Evolutionary conservation across 1,284 basidiomycete genomes (phyloP).

Genomic region (Porogramme epimiltina): DNA sequence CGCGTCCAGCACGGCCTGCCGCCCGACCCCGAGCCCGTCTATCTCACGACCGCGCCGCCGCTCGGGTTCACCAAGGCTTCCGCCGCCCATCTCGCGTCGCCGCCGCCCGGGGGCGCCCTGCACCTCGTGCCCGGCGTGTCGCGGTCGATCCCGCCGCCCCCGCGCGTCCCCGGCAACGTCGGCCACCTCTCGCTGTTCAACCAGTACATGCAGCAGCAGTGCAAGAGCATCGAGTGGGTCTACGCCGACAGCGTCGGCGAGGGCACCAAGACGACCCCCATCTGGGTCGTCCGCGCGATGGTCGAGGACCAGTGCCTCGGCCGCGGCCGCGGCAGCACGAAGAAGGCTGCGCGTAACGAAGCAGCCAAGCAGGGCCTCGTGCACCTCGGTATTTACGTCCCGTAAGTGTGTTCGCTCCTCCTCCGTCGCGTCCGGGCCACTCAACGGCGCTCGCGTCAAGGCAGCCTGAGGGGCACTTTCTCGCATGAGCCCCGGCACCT

Average conservation of each 20-base stretch:
- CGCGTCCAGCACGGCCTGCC: constrained; percentile 65
- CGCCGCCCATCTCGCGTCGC: constrained; percentile 15
- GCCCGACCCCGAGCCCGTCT: constrained; percentile 32
- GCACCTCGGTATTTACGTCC: constrained; percentile 32
- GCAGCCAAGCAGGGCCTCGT: constrained; percentile 39
- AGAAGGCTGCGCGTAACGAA: constrained; percentile 74
- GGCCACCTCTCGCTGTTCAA: constrained; percentile 79
- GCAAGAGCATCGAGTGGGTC: constrained; percentile 65
- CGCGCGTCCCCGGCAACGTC: constrained; percentile 32
- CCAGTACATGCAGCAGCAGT: constrained; percentile 63
- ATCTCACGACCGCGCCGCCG: constrained; percentile 17
- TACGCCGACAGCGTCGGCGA: constrained; percentile 50
- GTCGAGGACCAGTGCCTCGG: constrained; percentile 62
- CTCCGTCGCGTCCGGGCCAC: background rate
- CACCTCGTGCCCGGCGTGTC: constrained; percentile 8
- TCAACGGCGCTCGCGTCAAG: too few relatives aligned
- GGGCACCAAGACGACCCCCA: constrained; percentile 61
- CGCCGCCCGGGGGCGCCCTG: constrained; percentile 11
- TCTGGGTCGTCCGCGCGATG: constrained; percentile 67
- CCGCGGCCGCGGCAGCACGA: constrained; percentile 64
- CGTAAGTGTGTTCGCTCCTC: constrained; percentile 24
- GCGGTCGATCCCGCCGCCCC: constrained; percentile 29
- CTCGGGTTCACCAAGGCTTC: constrained; percentile 19
- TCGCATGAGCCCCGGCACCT: constrained; percentile 24
- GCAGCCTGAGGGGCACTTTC: constrained; percentile 20